Base-by-base conservation (phyloP, 768 basidiomycete genomes). In the Boletus rubescentipes region DNA sequence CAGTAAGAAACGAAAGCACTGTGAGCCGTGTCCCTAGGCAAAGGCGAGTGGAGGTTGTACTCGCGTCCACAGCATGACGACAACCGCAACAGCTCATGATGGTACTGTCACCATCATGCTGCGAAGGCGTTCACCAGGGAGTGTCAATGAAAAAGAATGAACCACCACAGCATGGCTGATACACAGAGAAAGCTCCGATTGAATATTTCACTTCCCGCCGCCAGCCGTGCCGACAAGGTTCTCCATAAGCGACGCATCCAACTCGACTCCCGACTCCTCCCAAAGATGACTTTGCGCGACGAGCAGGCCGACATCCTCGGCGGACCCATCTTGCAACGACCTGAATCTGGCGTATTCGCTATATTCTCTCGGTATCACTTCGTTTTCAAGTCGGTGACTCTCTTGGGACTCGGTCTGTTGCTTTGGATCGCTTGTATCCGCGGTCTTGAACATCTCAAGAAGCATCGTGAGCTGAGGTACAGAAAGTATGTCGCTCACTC, bases 1-100 rank as follows among this genome's bases (percentile, higher is more conserved):
- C 76, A 83, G 86, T 87, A 84, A 83, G 86, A 71, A 80, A 87
- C 87, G 85, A 89, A 79, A 82, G 87, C 86, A 86, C 61, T 55
- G 71, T 67, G 60, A 66, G 84, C 87, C 77, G 71, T 89, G 87
- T 87, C 75, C 80, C 87, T 81, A 86, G 87, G 86, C 86, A 79
- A 74, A 69, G 74, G 84, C 75, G 75, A 75, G 85, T 88, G 87
- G 18, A 39, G 38, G 9, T 9, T 2, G 15, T 9, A 7, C 7
- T 38, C 18, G 18, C 37, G 37, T 18, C n/a, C 37, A 38, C 37
- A 18, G n/a, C 37, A 20, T 39, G 87, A 26, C 26, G 6, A 6
- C 6, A 26, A 26, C 26, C 26, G 26, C 26, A 26, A 26, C 26
- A 26, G 26, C 26, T 26, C 26, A 42, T 35, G 3, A 36, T 31